phyloP scores from a whole-genome alignment of 345 rosid genomes.

The Salix koriyanagi region DNA sequence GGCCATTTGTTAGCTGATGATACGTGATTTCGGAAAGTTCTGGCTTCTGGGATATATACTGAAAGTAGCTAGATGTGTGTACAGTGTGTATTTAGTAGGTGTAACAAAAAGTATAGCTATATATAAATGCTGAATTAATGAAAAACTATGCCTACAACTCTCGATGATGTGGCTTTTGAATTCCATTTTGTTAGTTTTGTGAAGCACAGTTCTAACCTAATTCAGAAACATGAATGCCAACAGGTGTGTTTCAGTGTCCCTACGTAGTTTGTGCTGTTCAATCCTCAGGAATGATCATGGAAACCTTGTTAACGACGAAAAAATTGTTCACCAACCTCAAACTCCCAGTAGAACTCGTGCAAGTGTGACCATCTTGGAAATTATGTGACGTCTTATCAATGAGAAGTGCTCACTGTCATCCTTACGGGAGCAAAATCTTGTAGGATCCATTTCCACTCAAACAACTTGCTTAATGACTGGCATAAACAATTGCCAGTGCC shows the following conservation, averaged over 20 bases:
- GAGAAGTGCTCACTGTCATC: neutral
- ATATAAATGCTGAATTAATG: neutral
- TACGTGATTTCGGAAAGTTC: neutral
- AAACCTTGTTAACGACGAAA: neutral
- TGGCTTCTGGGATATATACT: neutral
- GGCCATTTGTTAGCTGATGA: neutral
- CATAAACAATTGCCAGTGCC: neutral
- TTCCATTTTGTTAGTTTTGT: neutral
- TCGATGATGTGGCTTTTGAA: neutral
- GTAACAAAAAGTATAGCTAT: neutral
- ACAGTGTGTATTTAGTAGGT: neutral
- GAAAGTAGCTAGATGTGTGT: neutral
- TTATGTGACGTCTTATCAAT: neutral
- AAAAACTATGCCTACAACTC: no score
- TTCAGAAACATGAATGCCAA: neutral
- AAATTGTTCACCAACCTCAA: neutral
- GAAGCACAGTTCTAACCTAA: neutral
- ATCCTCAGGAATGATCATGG: neutral
- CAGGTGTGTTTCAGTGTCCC: neutral
- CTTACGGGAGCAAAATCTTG: neutral
- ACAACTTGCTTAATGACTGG: neutral
- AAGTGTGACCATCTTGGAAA: neutral
- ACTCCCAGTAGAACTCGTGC: neutral
- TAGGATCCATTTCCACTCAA: neutral
- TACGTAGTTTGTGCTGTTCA: neutral